Conservation (phyloP, 129 eudicot species). For the Saussurea involucrata region DNA sequence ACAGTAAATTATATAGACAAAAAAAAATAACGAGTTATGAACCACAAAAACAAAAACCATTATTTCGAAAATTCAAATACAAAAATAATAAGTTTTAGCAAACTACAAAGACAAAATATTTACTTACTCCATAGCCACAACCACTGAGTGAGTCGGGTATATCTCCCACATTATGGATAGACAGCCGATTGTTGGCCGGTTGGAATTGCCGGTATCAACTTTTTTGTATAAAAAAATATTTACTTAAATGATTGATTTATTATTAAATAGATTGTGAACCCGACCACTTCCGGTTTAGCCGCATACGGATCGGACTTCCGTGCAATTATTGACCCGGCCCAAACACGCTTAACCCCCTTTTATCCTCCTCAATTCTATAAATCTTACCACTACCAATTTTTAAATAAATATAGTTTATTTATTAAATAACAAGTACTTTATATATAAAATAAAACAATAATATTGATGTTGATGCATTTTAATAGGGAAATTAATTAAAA, state of each 20-base stretch:
- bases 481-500: too few relatives aligned
- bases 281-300: conserved; percentile 28
- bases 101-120: background rate
- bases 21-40: too few relatives aligned
- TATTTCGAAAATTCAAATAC: too few relatives aligned
- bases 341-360: conserved; percentile 19
- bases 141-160: too few relatives aligned
- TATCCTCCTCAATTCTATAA: background rate
- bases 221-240: too few relatives aligned
- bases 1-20: background rate
- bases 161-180: too few relatives aligned
- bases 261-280: conserved; percentile 10
- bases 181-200: too few relatives aligned
- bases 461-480: background rate
- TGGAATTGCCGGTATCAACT: too few relatives aligned
- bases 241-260: background rate
- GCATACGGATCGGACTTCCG: conserved; percentile 14
- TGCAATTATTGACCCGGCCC: conserved; percentile 37
- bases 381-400: background rate
- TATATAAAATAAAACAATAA: too few relatives aligned
- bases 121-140: background rate
- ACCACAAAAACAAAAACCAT: too few relatives aligned
- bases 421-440: too few relatives aligned
- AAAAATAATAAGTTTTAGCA: background rate
- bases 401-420: too few relatives aligned